Evolutionary conservation across 345 rosid species (phyloP).

Genomic region (Theobroma cacao): DNA sequence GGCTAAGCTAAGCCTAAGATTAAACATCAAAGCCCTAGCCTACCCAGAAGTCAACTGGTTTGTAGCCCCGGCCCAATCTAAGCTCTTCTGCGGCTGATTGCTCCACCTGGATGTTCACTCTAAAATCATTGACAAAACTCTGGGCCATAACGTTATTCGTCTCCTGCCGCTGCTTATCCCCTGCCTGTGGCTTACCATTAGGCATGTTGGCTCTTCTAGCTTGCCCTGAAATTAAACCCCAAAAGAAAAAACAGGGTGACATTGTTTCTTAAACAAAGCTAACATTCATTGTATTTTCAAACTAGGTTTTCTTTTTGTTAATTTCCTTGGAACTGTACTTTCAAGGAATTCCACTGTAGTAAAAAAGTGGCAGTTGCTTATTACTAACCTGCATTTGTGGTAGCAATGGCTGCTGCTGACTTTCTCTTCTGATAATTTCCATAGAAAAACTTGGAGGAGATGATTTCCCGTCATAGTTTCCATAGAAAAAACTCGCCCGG

Average conservation of each 20-base stretch:
- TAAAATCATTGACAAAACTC: neutral
- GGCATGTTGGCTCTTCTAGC: conserved; percentile 13
- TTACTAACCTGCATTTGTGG: conserved; percentile 14
- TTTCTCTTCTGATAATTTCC: conserved; percentile 39
- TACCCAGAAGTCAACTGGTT: no score
- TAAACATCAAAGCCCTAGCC: no score
- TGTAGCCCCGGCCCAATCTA: no score
- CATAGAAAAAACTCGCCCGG: conserved; percentile 37
- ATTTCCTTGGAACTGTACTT: no score
- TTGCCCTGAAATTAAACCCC: conserved; percentile 10
- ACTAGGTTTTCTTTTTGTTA: no score
- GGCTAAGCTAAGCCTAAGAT: no score
- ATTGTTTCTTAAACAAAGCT: neutral
- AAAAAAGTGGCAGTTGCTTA: no score
- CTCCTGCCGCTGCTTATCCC: neutral
- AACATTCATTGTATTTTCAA: no score
- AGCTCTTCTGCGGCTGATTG: no score
- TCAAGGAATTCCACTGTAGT: no score
- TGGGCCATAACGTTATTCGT: neutral
- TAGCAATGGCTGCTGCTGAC: conserved; percentile 26
- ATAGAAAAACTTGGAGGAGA: conserved; percentile 38
- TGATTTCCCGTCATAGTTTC: conserved; percentile 39
- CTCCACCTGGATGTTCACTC: conserved; percentile 3
- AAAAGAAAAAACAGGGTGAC: neutral
- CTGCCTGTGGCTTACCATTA: conserved; percentile 9